Evolutionary conservation across 169 alveolate species (phyloP).

Genomic region (Eimeria falciformis): DNA sequence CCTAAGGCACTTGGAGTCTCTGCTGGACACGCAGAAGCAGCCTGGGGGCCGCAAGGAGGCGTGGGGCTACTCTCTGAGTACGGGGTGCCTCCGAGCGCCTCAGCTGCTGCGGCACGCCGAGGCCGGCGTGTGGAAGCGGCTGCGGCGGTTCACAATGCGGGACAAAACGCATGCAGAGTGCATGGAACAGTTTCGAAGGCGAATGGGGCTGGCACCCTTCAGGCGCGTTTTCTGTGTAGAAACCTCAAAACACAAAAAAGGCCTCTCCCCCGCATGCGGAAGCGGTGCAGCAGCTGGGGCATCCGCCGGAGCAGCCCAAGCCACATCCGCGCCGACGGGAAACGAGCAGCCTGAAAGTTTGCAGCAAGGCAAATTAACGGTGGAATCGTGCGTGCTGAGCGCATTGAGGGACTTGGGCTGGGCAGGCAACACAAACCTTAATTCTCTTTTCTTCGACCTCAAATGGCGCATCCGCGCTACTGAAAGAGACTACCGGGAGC

Average conservation of each 20-base stretch:
- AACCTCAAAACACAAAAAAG: neutral
- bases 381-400: neutral
- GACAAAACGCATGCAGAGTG: slow-evolving; percentile 25
- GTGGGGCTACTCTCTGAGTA: no score
- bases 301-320: neutral
- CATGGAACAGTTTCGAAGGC: slow-evolving; percentile 20
- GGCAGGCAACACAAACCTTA: neutral
- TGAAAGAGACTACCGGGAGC: slow-evolving; percentile 17
- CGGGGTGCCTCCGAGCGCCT: no score
- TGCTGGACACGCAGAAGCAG: no score
- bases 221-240: neutral
- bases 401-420: slow-evolving; percentile 39
- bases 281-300: neutral
- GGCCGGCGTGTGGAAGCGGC: neutral
- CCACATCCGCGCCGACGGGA: neutral
- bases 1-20: no score
- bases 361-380: neutral
- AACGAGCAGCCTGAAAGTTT: neutral
- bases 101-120: slow-evolving; percentile 26
- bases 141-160: neutral
- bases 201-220: slow-evolving; percentile 11
- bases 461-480: slow-evolving; percentile 44
- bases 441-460: slow-evolving; percentile 53
- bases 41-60: no score
- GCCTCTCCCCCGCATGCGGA: no score